phyloP scores from a whole-genome alignment of 1,284 basidiomycete genomes.

The Ceratobasidium sp. region DNA sequence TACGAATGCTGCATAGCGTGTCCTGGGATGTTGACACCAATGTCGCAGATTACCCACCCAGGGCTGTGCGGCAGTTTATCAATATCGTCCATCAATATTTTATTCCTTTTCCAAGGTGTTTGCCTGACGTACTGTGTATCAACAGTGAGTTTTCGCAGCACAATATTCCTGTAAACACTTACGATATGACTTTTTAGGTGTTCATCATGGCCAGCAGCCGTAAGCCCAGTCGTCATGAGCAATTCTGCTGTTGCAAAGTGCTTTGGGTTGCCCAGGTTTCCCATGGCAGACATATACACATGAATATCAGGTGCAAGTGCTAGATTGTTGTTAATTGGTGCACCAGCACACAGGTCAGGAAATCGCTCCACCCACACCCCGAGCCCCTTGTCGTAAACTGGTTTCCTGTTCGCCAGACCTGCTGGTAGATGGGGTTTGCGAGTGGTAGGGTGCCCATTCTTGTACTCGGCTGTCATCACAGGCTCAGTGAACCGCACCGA shows the following conservation, averaged over 20 bases:
- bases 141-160: background rate
- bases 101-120: background rate
- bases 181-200: conserved; percentile 4
- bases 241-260: background rate
- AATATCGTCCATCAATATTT: background rate
- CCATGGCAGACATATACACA: background rate
- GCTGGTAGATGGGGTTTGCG: no score
- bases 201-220: background rate
- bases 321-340: background rate
- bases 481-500: no score
- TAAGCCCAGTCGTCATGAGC: conserved; percentile 12
- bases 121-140: background rate
- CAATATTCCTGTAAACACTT: no score
- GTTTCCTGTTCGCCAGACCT: no score
- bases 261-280: background rate
- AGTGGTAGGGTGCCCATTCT: no score
- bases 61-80: conserved; percentile 10
- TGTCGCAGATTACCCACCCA: background rate
- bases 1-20: background rate
- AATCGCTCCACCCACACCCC: background rate
- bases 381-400: background rate
- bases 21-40: no score
- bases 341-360: background rate
- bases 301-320: background rate
- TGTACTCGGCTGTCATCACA: no score